Conservation (phyloP, 805 yeast genomes). For the Kuraishia ogatae region DNA sequence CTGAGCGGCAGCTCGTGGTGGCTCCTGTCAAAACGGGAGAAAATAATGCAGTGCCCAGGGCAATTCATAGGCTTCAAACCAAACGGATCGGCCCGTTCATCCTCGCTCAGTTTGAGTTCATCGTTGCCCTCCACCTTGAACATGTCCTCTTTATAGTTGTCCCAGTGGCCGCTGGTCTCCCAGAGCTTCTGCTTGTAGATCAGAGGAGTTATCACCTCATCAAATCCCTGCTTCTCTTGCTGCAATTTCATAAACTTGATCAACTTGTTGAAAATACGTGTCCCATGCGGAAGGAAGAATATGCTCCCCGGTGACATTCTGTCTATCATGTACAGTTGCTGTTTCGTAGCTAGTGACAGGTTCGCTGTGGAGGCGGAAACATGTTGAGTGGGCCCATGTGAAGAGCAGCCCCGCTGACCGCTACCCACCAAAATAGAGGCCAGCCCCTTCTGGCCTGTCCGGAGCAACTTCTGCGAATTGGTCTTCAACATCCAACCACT, state of each 20-base stretch:
- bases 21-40: conserved; percentile 65
- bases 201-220: conserved; percentile 89
- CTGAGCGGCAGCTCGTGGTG: conserved; percentile 83
- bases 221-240: conserved; percentile 72
- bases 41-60: conserved; percentile 90
- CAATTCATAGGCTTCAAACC: conserved; percentile 95
- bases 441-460: not conserved
- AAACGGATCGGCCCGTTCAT: conserved; percentile 27
- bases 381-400: not conserved
- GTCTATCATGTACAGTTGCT: conserved; percentile 72
- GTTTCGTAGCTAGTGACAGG: conserved; percentile 46
- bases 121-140: conserved; percentile 69
- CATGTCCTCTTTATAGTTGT: conserved; percentile 91
- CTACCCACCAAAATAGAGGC: not conserved
- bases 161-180: conserved; percentile 96
- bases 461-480: not conserved
- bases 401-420: not conserved
- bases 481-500: not conserved
- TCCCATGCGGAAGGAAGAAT: conserved; percentile 89
- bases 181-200: conserved; percentile 77
- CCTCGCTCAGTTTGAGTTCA: conserved; percentile 14
- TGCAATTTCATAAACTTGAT: conserved; percentile 79
- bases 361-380: conserved; percentile 24
- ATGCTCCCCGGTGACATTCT: conserved; percentile 84
- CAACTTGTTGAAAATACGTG: conserved; percentile 74